These are phyloP conservation scores for Alternaria incomplexa DNA, from an alignment of 2,329 filamentous ascomycete species.

Conservation along the genomic window DNA sequence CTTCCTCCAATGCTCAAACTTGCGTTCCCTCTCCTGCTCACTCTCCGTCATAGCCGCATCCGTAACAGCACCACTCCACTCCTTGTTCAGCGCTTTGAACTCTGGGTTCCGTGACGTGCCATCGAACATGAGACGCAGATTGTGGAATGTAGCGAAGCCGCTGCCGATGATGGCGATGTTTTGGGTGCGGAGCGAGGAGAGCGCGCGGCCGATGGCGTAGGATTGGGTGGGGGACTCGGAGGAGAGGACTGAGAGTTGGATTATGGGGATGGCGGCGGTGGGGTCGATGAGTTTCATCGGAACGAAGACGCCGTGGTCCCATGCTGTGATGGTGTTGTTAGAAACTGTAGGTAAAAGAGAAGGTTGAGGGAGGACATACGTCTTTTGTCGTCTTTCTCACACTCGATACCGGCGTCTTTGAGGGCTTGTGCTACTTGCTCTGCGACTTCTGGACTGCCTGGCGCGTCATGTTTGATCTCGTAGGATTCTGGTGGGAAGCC, in stretches of 20 bases:
- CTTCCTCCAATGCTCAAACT: slow-evolving; percentile 56
- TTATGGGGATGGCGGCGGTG: slow-evolving; percentile 59
- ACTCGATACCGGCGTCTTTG: slow-evolving; percentile 53
- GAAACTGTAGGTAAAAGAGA: not conserved
- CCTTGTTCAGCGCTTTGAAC: slow-evolving; percentile 41
- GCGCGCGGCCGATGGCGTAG: slow-evolving; percentile 61
- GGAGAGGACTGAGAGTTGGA: slow-evolving; percentile 63
- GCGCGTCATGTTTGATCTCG: slow-evolving; percentile 62
- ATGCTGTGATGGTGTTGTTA: slow-evolving; percentile 44
- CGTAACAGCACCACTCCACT: slow-evolving; percentile 58
- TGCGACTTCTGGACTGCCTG: slow-evolving; percentile 62
- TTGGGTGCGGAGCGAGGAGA: slow-evolving; percentile 56
- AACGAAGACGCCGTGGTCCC: slow-evolving; percentile 68
- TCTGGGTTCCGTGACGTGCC: slow-evolving; percentile 28
- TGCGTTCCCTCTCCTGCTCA: slow-evolving; percentile 46
- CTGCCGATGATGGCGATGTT: slow-evolving; percentile 67
- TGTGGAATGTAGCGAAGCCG: slow-evolving; percentile 66
- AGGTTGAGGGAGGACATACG: slow-evolving; percentile 26
- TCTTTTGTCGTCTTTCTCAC: slow-evolving; percentile 38
- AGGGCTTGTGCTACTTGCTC: slow-evolving; percentile 56
- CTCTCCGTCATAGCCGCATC: slow-evolving; percentile 49
- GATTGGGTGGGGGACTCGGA: slow-evolving; percentile 59
- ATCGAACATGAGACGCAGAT: slow-evolving; percentile 57
- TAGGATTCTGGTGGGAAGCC: slow-evolving; percentile 65
- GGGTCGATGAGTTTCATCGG: slow-evolving; percentile 63